A percentile compares a stretch with the other conserved stretches of the same genome.
Evolutionary conservation across 2,329 filamentous ascomycete species (phyloP).

Genomic region (Chalara sp.): DNA sequence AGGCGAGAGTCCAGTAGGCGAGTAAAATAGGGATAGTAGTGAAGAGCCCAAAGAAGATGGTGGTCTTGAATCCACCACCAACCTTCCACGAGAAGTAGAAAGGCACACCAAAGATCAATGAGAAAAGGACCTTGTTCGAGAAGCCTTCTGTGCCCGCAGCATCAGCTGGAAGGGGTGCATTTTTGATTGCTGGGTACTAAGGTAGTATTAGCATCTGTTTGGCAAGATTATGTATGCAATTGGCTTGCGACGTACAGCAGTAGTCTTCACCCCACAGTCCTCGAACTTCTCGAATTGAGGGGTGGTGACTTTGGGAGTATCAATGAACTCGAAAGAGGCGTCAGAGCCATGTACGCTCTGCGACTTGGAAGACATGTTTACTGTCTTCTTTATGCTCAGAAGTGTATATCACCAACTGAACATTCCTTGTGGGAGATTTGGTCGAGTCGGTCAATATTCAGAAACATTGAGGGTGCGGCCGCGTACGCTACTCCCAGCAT

Average conservation of each 20-base stretch:
- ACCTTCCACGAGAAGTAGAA: conserved; percentile 77
- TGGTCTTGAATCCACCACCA: conserved; percentile 79
- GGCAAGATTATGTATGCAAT: not conserved
- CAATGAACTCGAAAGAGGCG: conserved; percentile 58
- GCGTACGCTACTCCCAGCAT: no score
- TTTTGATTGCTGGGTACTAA: conserved; percentile 84
- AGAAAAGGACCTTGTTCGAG: conserved; percentile 72
- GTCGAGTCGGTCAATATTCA: no score
- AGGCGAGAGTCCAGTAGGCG: conserved; percentile 75
- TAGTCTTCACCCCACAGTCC: conserved; percentile 49
- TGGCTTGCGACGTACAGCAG: conserved; percentile 36
- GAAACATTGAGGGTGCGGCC: no score
- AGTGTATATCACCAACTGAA: no score
- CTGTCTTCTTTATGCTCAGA: conserved; percentile 2
- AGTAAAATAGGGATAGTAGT: conserved; percentile 73
- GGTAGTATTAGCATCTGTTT: conserved; percentile 13
- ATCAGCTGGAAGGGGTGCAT: conserved; percentile 89
- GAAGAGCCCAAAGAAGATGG: conserved; percentile 77
- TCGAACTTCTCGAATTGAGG: conserved; percentile 44
- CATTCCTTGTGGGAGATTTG: no score
- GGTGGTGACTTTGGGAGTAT: conserved; percentile 45
- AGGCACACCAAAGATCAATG: conserved; percentile 63
- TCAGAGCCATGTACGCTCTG: conserved; percentile 41
- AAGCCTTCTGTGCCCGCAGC: conserved; percentile 78
- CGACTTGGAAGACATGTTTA: conserved; percentile 40